phyloP scores from a whole-genome alignment of 2,329 filamentous ascomycete species.

The Xylariaceae sp. region DNA sequence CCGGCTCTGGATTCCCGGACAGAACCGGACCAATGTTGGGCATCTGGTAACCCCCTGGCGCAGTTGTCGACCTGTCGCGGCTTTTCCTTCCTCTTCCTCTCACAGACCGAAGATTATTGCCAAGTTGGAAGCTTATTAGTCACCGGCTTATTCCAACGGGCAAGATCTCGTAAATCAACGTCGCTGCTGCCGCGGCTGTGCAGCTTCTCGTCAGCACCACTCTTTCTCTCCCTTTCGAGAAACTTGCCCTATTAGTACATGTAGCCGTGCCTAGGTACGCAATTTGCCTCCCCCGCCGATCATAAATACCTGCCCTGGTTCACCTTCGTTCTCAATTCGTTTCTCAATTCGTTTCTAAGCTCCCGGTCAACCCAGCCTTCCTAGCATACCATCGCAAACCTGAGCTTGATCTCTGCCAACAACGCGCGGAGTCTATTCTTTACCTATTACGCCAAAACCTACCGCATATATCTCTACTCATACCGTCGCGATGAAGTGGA shows the following conservation, averaged over 20 bases:
- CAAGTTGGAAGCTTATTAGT: background rate
- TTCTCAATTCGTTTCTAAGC: too few species aligned
- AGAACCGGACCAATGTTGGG: background rate
- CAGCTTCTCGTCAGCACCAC: background rate
- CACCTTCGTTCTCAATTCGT: background rate
- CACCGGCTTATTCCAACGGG: background rate
- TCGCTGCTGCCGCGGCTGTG: conserved; percentile 9
- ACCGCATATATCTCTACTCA: background rate
- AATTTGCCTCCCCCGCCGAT: background rate
- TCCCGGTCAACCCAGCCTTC: too few species aligned
- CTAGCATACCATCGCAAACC: background rate
- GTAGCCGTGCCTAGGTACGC: too few species aligned
- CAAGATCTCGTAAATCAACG: conserved; percentile 8
- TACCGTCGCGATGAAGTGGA: conserved; percentile 26
- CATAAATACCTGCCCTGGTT: background rate
- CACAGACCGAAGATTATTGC: conserved; percentile 2
- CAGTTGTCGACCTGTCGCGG: conserved; percentile 10
- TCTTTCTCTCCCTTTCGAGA: background rate
- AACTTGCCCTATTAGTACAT: background rate
- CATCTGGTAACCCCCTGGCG: background rate
- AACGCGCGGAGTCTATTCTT: background rate
- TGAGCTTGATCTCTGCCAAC: conserved; percentile 1
- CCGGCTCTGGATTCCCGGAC: conserved; percentile 3
- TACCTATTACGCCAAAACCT: background rate
- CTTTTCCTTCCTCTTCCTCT: background rate